Evolutionary conservation across 164 flowering plant genomes (phyloP).

Genomic region (Aristolochia contorta): DNA sequence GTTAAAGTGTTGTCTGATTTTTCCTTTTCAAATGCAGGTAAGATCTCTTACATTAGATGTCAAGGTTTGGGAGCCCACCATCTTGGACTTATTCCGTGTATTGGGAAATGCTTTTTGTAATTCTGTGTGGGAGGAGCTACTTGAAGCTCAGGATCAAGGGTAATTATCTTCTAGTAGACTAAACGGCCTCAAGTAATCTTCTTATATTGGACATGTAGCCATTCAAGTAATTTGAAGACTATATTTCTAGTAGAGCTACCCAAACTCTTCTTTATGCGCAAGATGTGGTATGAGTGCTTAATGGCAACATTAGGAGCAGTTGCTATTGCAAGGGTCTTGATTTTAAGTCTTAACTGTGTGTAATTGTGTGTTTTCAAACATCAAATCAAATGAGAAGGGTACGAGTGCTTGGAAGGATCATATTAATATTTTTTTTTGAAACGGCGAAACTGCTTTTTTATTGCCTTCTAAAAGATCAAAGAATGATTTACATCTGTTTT

Average conservation of each 20-base stretch:
- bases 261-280: background rate
- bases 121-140: slow-evolving; percentile 82
- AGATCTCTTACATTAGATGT: slow-evolving; percentile 86
- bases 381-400: no score
- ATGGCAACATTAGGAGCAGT: background rate
- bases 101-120: slow-evolving; percentile 81
- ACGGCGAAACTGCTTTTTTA: no score
- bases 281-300: background rate
- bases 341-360: no score
- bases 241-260: background rate
- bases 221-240: background rate
- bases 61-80: slow-evolving; percentile 86
- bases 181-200: background rate
- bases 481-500: no score
- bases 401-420: no score
- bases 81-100: slow-evolving; percentile 57
- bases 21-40: slow-evolving; percentile 44
- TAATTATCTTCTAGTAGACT: slow-evolving; percentile 8
- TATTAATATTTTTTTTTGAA: no score
- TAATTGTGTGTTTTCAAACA: no score
- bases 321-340: no score
- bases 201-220: background rate
- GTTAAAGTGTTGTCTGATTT: slow-evolving; percentile 1
- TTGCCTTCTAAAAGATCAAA: no score
- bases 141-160: slow-evolving; percentile 42